Evolutionary conservation across 441 rosid genomes (phyloP), one percentile per base, ranked within the genome.

Genomic region (Populus hybrid): DNA sequence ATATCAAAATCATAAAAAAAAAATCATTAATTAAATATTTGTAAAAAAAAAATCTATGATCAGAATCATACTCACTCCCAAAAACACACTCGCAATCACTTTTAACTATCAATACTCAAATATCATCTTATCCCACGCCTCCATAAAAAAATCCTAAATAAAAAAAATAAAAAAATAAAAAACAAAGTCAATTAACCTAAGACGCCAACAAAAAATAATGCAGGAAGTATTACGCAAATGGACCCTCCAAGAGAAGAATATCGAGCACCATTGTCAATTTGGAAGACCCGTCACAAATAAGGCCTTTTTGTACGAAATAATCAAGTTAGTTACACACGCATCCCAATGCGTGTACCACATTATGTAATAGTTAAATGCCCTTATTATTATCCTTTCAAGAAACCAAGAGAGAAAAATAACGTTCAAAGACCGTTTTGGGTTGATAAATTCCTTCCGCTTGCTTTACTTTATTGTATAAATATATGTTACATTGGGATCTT

Each of bases 241-340:
- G 77, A 64, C 71, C 71, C 34, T 32, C 53, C 59, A 20, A 11
- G 12, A 28, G 67, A 77, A 77, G 85, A 82, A 85, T 83, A 80
- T 80, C 77, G 75, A 76, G 32, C 32, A 30, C 75, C 81, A 72
- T 82, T 87, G 88, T 87, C 90, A 80, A 73, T 86, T 81, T 87
- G 82, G 86, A 83, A 75, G 64, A 36, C 32, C 32, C 32, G 11
- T 32, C 71, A 69, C 71, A 69, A 32, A 69, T 21, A 16, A 69
- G 42, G 71, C 42, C 71, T 32, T 69, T 69, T 69, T 69, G 3
- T 42, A 76, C 40, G 65, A 80, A 82, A 78, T 72, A 73, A 79
- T 72, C 11, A 32, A 46, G n/a, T 79, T 67, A 24, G 14, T 59
- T 66, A 10, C 38, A 71, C 81, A 76, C 71, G 87, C 85, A 77